Percentiles rank a stretch among this genome's conserved stretches.
Conservation (phyloP, 345 rosid species). For the Ceriops tagal region DNA sequence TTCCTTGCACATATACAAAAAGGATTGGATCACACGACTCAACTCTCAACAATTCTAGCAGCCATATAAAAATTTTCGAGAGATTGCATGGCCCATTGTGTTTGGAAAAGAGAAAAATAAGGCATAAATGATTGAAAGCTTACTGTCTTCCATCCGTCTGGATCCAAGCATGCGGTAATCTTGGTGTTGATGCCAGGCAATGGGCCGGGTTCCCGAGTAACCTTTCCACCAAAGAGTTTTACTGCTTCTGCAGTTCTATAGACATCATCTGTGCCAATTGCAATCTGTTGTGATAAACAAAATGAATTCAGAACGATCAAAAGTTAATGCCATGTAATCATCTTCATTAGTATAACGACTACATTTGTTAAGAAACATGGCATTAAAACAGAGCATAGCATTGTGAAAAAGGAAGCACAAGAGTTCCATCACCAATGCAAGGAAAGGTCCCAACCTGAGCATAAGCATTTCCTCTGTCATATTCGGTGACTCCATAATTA, state of each 20-base stretch:
- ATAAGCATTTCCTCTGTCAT: conserved; percentile 87
- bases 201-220: conserved; percentile 94
- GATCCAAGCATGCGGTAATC: conserved; percentile 95
- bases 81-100: no score
- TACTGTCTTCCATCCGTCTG: conserved; percentile 99
- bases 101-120: not conserved
- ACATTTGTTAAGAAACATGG: not conserved
- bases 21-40: not conserved
- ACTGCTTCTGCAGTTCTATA: conserved; percentile 91
- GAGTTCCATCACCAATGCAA: not conserved
- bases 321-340: conserved; percentile 10
- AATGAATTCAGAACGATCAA: conserved; percentile 7
- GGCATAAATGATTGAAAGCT: not conserved
- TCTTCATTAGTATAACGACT: not conserved
- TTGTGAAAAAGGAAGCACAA: not conserved
- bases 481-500: conserved; percentile 88
- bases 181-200: conserved; percentile 92
- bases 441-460: conserved; percentile 56
- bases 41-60: not conserved
- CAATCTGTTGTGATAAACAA: conserved; percentile 52
- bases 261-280: conserved; percentile 94
- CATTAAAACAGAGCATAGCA: not conserved
- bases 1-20: not conserved
- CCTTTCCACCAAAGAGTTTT: conserved; percentile 76
- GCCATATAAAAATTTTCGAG: not conserved